Conservation (phyloP, 2,329 filamentous ascomycete species). For the Graphilbum sp. region DNA sequence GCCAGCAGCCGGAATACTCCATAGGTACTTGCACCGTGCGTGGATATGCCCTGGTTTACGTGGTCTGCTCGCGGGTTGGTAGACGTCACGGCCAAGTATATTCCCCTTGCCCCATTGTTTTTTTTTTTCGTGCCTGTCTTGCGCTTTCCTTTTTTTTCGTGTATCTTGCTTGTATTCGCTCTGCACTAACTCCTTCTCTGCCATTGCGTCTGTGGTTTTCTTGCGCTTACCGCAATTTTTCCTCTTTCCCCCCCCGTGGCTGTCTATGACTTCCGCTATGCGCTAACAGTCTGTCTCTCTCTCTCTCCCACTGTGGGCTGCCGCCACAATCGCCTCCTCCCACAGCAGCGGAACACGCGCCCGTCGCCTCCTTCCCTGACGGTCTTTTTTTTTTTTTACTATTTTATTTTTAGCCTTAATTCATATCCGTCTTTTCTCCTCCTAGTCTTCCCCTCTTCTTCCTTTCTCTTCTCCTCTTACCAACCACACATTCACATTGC, state of each 20-base stretch:
- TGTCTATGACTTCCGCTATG: background rate
- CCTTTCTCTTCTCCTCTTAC: constrained; percentile 9
- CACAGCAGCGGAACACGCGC: background rate
- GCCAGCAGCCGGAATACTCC: no score
- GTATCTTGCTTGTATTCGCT: background rate
- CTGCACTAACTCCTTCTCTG: background rate
- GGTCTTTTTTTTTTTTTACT: no score
- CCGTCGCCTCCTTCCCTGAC: constrained; percentile 4
- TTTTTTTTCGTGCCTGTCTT: background rate
- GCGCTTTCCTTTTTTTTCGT: constrained; percentile 6
- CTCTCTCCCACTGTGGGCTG: constrained; percentile 3
- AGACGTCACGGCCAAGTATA: background rate
- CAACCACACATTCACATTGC: constrained; percentile 5
- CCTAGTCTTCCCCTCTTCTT: constrained; percentile 9
- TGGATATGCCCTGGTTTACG: no score
- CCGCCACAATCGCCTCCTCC: constrained; percentile 5
- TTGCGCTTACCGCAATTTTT: background rate
- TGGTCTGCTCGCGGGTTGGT: no score
- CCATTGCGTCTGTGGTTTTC: background rate
- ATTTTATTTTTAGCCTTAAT: background rate
- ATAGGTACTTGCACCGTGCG: no score
- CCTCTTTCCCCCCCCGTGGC: background rate
- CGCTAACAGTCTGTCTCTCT: constrained; percentile 3
- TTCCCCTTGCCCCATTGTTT: background rate
- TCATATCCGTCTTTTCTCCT: constrained; percentile 7